Conservation (phyloP, 2,329 filamentous ascomycete species). For the Orbilia ellipsospora region DNA sequence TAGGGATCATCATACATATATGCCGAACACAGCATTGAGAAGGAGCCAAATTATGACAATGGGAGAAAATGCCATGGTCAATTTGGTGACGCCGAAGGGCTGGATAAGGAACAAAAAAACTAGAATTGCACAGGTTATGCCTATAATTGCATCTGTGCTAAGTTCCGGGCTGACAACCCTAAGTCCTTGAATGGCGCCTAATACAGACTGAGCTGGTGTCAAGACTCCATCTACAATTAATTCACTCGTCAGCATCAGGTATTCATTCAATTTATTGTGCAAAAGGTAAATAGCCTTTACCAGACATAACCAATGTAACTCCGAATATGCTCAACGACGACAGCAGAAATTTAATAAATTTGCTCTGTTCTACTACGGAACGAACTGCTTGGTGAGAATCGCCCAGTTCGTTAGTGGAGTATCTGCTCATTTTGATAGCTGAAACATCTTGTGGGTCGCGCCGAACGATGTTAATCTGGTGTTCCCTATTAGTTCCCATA, state of each 20-base stretch:
- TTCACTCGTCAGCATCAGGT: background rate
- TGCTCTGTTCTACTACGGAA: conserved; percentile 70
- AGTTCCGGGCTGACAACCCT: conserved; percentile 71
- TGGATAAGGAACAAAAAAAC: conserved; percentile 73
- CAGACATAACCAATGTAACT: conserved; percentile 73
- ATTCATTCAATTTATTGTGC: background rate
- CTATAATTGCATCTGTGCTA: conserved; percentile 70
- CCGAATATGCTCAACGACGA: conserved; percentile 74
- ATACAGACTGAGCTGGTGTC: conserved; percentile 76
- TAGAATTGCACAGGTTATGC: conserved; percentile 73
- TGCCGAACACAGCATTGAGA: conserved; percentile 72
- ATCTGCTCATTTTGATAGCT: conserved; percentile 71
- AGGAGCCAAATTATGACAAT: conserved; percentile 75
- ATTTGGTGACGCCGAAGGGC: conserved; percentile 72
- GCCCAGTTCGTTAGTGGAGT: conserved; percentile 69
- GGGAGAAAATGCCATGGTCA: conserved; percentile 73
- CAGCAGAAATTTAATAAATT: conserved; percentile 67
- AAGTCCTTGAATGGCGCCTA: conserved; percentile 73
- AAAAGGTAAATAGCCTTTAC: conserved; percentile 50
- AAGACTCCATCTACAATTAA: conserved; percentile 69
- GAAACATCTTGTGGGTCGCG: conserved; percentile 70
- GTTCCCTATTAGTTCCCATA: background rate
- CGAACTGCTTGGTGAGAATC: conserved; percentile 68
- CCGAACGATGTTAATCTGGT: conserved; percentile 70
- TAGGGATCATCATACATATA: conserved; percentile 65